A percentile compares a stretch with the other conserved stretches of the same genome.
phyloP scores from a whole-genome alignment of 441 rosid species.

The Codiaeum variegatum region DNA sequence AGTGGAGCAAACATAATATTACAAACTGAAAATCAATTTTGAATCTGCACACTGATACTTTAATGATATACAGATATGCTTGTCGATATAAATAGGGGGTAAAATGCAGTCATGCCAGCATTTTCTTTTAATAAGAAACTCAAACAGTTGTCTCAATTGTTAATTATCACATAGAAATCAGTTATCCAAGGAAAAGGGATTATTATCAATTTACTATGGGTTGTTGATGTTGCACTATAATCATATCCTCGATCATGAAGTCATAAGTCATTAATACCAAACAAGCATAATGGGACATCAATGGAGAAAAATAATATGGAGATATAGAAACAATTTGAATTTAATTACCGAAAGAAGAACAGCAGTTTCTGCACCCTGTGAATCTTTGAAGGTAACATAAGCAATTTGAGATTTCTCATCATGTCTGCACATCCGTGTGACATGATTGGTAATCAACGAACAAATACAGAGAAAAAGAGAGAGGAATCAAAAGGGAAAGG shows the following conservation, averaged over 20 bases:
- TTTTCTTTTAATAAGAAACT: neutral
- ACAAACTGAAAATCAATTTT: neutral
- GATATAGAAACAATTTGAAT: neutral
- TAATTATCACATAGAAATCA: neutral
- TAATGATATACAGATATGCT: neutral
- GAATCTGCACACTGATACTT: neutral
- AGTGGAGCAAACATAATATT: neutral
- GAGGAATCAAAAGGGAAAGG: neutral
- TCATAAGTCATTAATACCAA: neutral
- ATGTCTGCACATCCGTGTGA: constrained; percentile 38
- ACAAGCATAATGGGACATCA: constrained; percentile 4
- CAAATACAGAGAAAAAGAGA: neutral
- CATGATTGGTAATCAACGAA: constrained; percentile 4
- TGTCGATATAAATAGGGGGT: neutral
- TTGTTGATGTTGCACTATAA: neutral
- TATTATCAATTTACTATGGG: neutral
- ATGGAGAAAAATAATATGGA: constrained; percentile 4
- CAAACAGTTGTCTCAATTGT: neutral
- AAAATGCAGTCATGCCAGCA: neutral
- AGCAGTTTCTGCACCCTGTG: constrained; percentile 91
- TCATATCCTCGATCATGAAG: neutral
- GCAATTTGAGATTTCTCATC: constrained; percentile 55
- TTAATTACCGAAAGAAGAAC: constrained; percentile 66
- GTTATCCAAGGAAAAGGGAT: neutral
- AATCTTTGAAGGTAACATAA: constrained; percentile 80